Conservation (phyloP, 345 rosid species). For the Ceriops decandra region DNA sequence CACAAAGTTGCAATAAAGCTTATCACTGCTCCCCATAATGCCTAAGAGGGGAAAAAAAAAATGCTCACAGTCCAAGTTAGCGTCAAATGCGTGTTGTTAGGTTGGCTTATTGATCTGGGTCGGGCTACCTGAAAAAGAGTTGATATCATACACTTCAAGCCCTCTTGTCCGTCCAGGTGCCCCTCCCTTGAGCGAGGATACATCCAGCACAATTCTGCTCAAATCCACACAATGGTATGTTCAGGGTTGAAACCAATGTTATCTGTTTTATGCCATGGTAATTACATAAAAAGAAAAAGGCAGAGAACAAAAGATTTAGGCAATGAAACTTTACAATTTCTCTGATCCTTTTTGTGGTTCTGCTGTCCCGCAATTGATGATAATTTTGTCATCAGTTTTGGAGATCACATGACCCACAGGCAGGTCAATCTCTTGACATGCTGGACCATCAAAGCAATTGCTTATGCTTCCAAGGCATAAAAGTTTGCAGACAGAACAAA, state of each 20-base stretch:
- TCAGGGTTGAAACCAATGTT: background rate
- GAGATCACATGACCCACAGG: constrained; percentile 47
- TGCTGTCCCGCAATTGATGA: constrained; percentile 35
- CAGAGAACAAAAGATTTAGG: too few species aligned
- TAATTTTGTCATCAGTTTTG: constrained; percentile 45
- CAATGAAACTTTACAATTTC: constrained; percentile 47
- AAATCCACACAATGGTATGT: background rate
- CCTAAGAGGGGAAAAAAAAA: too few species aligned
- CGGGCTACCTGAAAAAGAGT: constrained; percentile 47
- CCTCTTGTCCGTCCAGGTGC: constrained; percentile 95
- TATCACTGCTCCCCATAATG: too few species aligned
- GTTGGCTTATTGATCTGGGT: constrained; percentile 30
- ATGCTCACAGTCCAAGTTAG: too few species aligned
- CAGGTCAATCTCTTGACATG: constrained; percentile 44
- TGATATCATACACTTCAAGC: constrained; percentile 39
- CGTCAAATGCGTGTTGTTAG: constrained; percentile 7
- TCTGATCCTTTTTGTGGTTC: constrained; percentile 40
- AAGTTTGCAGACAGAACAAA: background rate
- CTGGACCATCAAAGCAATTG: constrained; percentile 43
- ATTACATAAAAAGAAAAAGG: background rate
- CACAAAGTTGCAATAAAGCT: too few species aligned
- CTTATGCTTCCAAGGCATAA: constrained; percentile 3
- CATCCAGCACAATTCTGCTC: constrained; percentile 69
- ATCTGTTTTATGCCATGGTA: too few species aligned
- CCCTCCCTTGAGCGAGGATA: constrained; percentile 69